phyloP scores from a whole-genome alignment of 2,329 filamentous ascomycete species.

The Colletotrichum sp. region DNA sequence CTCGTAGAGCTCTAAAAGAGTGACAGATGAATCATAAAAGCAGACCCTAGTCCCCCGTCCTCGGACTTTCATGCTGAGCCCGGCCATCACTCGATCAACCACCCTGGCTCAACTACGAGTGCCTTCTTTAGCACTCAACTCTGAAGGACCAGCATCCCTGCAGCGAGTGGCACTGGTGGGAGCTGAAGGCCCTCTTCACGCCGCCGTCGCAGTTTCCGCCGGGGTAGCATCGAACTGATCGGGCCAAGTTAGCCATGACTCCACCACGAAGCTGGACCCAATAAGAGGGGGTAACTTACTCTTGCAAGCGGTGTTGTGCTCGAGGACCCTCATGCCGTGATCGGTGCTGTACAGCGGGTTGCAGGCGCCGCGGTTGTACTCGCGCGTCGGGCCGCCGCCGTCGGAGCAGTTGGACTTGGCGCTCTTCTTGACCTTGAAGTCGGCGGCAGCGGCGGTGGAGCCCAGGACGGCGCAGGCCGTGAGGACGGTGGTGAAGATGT shows the following conservation, averaged over 20 bases:
- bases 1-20: neutral
- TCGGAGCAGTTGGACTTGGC: neutral
- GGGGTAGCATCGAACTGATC: neutral
- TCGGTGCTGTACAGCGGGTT: neutral
- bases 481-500: neutral
- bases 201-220: neutral
- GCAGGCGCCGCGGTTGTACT: neutral
- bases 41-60: neutral
- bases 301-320: neutral
- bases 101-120: rapidly evolving
- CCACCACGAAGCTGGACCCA: neutral
- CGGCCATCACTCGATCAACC: rapidly evolving
- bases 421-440: neutral
- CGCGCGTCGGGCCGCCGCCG: neutral
- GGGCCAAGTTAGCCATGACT: rapidly evolving
- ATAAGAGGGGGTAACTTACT: neutral
- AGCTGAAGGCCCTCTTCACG: neutral
- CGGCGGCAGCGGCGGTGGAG: neutral
- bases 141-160: neutral
- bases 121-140: neutral
- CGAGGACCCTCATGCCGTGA: neutral
- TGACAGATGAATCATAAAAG: neutral
- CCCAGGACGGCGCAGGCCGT: neutral
- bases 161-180: neutral
- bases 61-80: neutral